Percentiles rank a stretch among this genome's conserved stretches.
Conservation (phyloP, 208 protist genomes). For the Trypanosoma lewisi region DNA sequence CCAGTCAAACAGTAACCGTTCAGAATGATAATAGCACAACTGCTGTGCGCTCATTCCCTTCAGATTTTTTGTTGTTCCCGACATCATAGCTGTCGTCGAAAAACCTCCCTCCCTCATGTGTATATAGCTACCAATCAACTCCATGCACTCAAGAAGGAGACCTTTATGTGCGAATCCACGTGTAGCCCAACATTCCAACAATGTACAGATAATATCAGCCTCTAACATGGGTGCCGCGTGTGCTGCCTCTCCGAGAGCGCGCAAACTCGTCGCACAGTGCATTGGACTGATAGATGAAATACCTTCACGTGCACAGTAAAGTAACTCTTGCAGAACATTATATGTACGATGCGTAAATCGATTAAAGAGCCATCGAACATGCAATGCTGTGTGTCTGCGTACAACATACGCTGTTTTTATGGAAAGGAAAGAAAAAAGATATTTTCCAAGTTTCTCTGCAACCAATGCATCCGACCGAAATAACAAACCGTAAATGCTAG, state of each 20-base stretch:
- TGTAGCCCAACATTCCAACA: constrained; percentile 76
- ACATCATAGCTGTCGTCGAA: background rate
- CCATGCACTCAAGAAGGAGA: constrained; percentile 54
- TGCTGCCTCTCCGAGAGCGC: constrained; percentile 62
- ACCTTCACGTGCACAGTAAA: constrained; percentile 47
- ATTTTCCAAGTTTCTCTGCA: constrained; percentile 56
- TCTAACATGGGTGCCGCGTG: constrained; percentile 47
- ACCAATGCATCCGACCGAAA: constrained; percentile 40
- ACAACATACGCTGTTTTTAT: constrained; percentile 39
- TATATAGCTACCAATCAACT: constrained; percentile 31
- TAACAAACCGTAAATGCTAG: constrained; percentile 31
- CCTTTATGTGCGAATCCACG: constrained; percentile 47
- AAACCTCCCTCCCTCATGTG: background rate
- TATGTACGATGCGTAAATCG: constrained; percentile 37
- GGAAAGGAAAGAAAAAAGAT: constrained; percentile 65
- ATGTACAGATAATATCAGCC: constrained; percentile 53
- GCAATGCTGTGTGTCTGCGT: constrained; percentile 50
- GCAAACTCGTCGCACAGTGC: constrained; percentile 58
- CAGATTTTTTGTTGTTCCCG: background rate
- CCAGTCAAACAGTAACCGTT: constrained; percentile 60
- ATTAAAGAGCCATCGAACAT: constrained; percentile 50
- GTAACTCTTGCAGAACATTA: constrained; percentile 56
- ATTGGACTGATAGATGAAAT: constrained; percentile 44
- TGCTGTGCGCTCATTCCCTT: constrained; percentile 19
- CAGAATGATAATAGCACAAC: constrained; percentile 43